Percentiles rank a stretch among this genome's conserved stretches.
Conservation (phyloP, 2,329 filamentous ascomycete genomes). For the Ceratocystiopsis minuta region DNA sequence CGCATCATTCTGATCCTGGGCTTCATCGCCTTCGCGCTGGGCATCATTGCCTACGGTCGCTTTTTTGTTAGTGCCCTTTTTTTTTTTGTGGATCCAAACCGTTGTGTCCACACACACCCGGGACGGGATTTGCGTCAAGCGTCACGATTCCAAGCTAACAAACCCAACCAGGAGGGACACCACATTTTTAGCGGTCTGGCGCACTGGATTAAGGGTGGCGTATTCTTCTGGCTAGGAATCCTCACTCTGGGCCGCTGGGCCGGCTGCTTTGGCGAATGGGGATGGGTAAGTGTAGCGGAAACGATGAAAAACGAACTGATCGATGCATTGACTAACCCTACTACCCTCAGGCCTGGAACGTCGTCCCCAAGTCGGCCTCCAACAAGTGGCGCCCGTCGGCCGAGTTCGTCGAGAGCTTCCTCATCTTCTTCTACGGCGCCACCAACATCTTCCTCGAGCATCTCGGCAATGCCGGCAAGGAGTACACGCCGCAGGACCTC, state of each 20-base stretch:
- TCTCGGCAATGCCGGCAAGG: conserved; percentile 48
- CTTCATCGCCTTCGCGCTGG: conserved; percentile 53
- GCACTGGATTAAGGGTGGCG: conserved; percentile 84
- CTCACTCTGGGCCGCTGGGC: conserved; percentile 79
- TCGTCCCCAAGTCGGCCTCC: conserved; percentile 42
- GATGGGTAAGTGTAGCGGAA: conserved; percentile 63
- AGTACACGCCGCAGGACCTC: conserved; percentile 63
- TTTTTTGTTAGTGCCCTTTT: conserved; percentile 51
- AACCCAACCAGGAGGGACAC: conserved; percentile 37
- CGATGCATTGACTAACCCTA: too few species aligned
- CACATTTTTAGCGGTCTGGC: conserved; percentile 70
- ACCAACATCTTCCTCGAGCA: conserved; percentile 92
- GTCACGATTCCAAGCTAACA: not conserved
- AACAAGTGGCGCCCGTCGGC: conserved; percentile 57
- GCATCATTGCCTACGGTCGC: conserved; percentile 59
- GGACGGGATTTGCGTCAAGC: too few species aligned
- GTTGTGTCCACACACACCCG: not conserved
- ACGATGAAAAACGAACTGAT: too few species aligned
- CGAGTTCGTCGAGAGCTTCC: conserved; percentile 75
- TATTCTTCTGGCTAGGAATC: conserved; percentile 88
- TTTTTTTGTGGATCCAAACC: too few species aligned
- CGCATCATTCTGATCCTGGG: conserved; percentile 62
- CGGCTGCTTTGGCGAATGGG: conserved; percentile 74
- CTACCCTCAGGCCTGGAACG: conserved; percentile 74
- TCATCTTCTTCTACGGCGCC: conserved; percentile 78